Evolutionary conservation across 208 protist species (phyloP), one percentile per base, ranked within the genome.

Genomic region (Acanthamoeba quina): DNA sequence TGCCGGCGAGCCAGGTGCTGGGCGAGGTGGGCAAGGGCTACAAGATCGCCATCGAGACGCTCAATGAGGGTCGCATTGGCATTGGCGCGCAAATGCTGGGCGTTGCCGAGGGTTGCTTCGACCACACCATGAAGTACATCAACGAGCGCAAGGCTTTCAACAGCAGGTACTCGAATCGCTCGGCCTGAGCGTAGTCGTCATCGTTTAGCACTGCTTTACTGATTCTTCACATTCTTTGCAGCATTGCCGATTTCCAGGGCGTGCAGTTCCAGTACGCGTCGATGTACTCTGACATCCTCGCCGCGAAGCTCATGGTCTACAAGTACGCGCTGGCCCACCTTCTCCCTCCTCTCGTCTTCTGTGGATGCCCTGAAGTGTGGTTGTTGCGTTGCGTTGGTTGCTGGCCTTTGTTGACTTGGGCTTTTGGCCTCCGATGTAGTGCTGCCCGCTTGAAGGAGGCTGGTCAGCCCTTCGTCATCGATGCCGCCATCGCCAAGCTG

Each of bases 401-500:
- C 26, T 11, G 54, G 60, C 44, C 5, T 52, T 88, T 47, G 10
- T 19, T 37, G 37, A 37, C 37, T 37, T 37, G 37, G 37, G 37
- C 37, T 37, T 26, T 97, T 26, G 96, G 98, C 3, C 60, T 26
- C 34, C 13, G 5, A 10, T 37, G 37, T 37, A 66, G 96, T 98
- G 96, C 97, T 34, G 99, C 98, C 96, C 98, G 99, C 78, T 97
- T 98, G 83, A 98, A 99, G 66, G 97, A 98, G 93, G 94, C 95
- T 13, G 96, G 97, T 31, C 74, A 97, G 72, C 92, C 95, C n/a
- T 99, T 99, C 76, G 97, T 99, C 9, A 96, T 98, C 82, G 97
- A 99, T 58, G 98, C 98, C 15, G 98, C 98, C 10, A 99, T 99
- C 98, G 99, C 98, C 11, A 99, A 99, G 96, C 97, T 98, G 52